Evolutionary conservation across 2,329 filamentous ascomycete species (phyloP).

Genomic region (Colletotrichum sojae): DNA sequence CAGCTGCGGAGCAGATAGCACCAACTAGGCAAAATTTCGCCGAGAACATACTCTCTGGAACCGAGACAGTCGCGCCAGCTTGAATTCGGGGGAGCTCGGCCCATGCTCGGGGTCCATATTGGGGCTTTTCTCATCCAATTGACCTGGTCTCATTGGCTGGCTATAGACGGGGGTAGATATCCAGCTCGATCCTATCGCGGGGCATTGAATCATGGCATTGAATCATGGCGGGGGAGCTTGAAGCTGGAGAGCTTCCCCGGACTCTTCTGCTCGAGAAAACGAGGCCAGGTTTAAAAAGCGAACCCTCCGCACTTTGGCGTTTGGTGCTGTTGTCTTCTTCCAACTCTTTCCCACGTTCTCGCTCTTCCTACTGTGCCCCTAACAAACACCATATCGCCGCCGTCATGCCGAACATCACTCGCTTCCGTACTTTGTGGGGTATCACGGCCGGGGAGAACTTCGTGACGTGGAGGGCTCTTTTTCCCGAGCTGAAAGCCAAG

Average conservation of each 20-base stretch:
- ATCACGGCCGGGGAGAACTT: slow-evolving; percentile 30
- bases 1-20: background rate
- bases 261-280: background rate
- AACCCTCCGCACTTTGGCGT: background rate
- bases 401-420: slow-evolving; percentile 24
- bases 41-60: slow-evolving; percentile 13
- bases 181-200: background rate
- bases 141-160: slow-evolving; percentile 8
- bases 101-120: slow-evolving; percentile 23
- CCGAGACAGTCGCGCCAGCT: background rate
- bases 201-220: background rate
- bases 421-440: slow-evolving; percentile 39
- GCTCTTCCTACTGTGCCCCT: background rate
- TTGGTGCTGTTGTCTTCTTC: background rate
- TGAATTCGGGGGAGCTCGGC: slow-evolving; percentile 14
- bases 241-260: background rate
- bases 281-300: background rate
- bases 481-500: slow-evolving; percentile 35
- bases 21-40: slow-evolving; percentile 7
- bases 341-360: background rate
- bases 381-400: background rate
- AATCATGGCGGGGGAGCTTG: slow-evolving; percentile 7
- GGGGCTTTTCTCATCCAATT: background rate
- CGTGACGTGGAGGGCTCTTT: slow-evolving; percentile 32
- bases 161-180: slow-evolving; percentile 9